Conservation (phyloP, 176 grass and related monocot genomes). For the Tillandsia leiboldiana region DNA sequence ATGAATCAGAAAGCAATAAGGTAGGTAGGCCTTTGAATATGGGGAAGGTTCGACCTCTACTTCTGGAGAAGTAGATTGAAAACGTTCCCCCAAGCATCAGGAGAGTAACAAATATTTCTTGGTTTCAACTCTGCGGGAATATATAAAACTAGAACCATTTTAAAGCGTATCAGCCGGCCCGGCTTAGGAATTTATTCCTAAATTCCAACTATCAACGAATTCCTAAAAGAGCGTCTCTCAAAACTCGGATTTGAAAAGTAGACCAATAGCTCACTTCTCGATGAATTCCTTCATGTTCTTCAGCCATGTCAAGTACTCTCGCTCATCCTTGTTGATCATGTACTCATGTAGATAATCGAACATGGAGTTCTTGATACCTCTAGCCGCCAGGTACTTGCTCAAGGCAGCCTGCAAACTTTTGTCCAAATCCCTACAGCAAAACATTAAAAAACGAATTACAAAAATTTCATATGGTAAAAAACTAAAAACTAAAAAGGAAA, state of each 20-base stretch:
- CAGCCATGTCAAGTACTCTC: constrained; percentile 70
- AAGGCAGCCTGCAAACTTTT: constrained; percentile 69
- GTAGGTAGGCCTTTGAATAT: neutral
- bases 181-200: too few relatives aligned
- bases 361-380: constrained; percentile 57
- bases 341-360: constrained; percentile 62
- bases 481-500: neutral
- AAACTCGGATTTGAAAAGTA: neutral
- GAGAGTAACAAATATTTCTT: too few relatives aligned
- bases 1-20: neutral
- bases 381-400: constrained; percentile 63
- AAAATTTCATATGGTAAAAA: neutral
- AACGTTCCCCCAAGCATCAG: too few relatives aligned
- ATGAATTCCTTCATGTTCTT: constrained; percentile 88
- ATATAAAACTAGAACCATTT: too few relatives aligned
- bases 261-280: constrained; percentile 21
- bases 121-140: too few relatives aligned
- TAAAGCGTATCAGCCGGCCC: too few relatives aligned
- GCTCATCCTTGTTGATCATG: constrained; percentile 88
- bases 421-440: constrained; percentile 52
- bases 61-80: neutral
- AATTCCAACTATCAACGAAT: too few relatives aligned
- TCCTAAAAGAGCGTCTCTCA: neutral
- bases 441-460: neutral
- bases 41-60: neutral